phyloP scores from a whole-genome alignment of 2,329 filamentous ascomycete genomes.

The Paraconiothyrium brasiliense region DNA sequence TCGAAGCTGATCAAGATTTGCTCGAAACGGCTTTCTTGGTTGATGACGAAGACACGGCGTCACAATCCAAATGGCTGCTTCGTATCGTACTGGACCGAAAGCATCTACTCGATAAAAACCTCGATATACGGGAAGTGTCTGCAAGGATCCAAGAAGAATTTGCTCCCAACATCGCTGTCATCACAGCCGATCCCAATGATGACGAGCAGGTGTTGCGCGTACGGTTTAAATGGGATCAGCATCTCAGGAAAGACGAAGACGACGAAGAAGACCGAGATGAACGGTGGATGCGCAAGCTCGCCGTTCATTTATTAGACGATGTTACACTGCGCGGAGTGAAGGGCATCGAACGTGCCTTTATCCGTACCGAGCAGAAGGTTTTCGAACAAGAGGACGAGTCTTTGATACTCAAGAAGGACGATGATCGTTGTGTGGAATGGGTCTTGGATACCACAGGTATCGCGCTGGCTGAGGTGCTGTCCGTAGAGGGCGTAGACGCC shows the following conservation, averaged over 20 bases:
- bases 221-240: conserved; percentile 72
- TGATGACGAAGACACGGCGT: conserved; percentile 67
- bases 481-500: conserved; percentile 87
- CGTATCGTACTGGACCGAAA: conserved; percentile 93
- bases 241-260: conserved; percentile 73
- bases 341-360: conserved; percentile 90
- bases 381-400: conserved; percentile 76
- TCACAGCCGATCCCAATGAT: conserved; percentile 98
- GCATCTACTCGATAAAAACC: conserved; percentile 92
- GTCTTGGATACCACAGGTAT: conserved; percentile 95
- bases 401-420: conserved; percentile 76
- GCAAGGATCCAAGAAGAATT: conserved; percentile 90
- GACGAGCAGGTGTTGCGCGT: conserved; percentile 95
- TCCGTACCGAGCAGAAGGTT: conserved; percentile 65
- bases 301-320: conserved; percentile 89
- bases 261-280: conserved; percentile 80
- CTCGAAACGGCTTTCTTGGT: conserved; percentile 92
- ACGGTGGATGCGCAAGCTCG: conserved; percentile 81
- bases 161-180: conserved; percentile 77
- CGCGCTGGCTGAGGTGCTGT: conserved; percentile 81
- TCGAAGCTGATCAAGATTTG: conserved; percentile 89
- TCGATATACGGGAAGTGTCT: conserved; percentile 91
- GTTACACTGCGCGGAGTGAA: conserved; percentile 89
- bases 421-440: conserved; percentile 86
- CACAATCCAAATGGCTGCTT: conserved; percentile 92